These are phyloP conservation scores for Kandelia obovata DNA, from an alignment of 345 rosid genomes.

Conservation along the genomic window DNA sequence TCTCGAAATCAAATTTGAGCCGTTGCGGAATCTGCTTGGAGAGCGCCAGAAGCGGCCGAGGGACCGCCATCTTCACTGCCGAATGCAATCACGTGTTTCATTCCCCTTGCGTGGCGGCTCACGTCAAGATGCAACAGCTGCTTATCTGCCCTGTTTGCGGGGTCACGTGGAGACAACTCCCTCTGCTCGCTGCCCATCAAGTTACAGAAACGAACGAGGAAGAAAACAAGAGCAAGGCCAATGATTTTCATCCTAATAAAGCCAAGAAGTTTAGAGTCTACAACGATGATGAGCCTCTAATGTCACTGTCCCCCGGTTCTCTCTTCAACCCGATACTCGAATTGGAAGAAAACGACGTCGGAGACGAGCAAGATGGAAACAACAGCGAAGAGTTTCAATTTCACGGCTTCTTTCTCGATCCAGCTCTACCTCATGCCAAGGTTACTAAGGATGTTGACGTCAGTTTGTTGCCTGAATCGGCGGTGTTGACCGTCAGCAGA, in stretches of 20 bases:
- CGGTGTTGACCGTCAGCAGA: conserved; percentile 51
- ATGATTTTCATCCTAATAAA: conserved; percentile 11
- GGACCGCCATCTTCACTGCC: conserved; percentile 85
- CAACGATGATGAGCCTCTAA: conserved; percentile 76
- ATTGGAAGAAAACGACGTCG: conserved; percentile 66
- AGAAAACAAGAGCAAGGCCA: conserved; percentile 22
- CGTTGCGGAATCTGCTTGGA: conserved; percentile 74
- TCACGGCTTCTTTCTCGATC: conserved; percentile 47
- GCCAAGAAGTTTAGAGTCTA: conserved; percentile 50
- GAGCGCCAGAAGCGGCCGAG: conserved; percentile 63
- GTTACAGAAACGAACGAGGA: conserved; percentile 10
- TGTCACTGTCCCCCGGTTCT: conserved; percentile 50
- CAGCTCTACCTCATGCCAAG: neutral
- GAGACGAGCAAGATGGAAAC: conserved; percentile 22
- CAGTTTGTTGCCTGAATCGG: conserved; percentile 58
- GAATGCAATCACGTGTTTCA: conserved; percentile 82
- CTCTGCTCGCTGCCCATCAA: conserved; percentile 27
- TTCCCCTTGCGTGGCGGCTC: conserved; percentile 63
- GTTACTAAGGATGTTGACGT: conserved; percentile 28
- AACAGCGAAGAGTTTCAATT: conserved; percentile 18
- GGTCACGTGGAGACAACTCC: conserved; percentile 58
- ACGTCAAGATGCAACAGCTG: conserved; percentile 35
- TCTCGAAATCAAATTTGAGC: conserved; percentile 50
- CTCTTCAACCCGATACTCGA: conserved; percentile 59
- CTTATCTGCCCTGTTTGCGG: conserved; percentile 71